Evolutionary conservation across 2,329 filamentous ascomycete genomes (phyloP), one percentile per base, ranked within the genome.

Genomic region (Akanthomyces lecanii): DNA sequence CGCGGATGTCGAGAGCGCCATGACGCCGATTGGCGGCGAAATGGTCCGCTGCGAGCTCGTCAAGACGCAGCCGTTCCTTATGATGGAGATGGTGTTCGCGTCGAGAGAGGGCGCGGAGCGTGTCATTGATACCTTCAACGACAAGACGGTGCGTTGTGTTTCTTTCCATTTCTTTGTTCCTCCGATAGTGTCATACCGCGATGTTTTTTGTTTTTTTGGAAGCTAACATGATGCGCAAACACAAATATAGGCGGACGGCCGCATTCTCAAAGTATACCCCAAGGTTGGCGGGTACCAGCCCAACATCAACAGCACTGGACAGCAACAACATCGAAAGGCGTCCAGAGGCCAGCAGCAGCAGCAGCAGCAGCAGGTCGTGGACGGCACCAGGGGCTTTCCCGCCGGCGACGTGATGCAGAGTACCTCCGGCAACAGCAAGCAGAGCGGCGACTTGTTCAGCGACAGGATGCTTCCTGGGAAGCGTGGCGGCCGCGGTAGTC

Each of bases 1-100:
- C 1, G 89, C 89, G 36, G 91, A 95, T 71, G 91, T 95, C 64
- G 89, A 92, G 78, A 90, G 88, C 69, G 91, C 91, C 63, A 87
- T 95, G 85, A 84, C 82, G n/a, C 86, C 86, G 0, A 78, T 90
- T n/a, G 89, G 89, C 45, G 89, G 89, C 36, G 80, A 87, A 65
- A 82, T 92, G 69, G 71, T 83, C 28, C 85, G 83, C 69, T 94
- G 90, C 76, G 83, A 81, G 42, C 77, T 95, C 45, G 75, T 92
- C 63, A 86, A 88, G 71, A 81, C 86, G 4, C 77, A 78, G 33
- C 91, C 91, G 0, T 87, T 89, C 4, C 85, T 95, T 58, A 87
- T 92, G 70, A 89, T 89, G 25, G 91, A 95, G 76, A 85, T 95
- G 71, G 81, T 88, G 5, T 92, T 94, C 71, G 82, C 86, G 66